These are phyloP conservation scores for Solanum aculeatissimum DNA, from an alignment of 305 asterid species.

Conservation along the genomic window DNA sequence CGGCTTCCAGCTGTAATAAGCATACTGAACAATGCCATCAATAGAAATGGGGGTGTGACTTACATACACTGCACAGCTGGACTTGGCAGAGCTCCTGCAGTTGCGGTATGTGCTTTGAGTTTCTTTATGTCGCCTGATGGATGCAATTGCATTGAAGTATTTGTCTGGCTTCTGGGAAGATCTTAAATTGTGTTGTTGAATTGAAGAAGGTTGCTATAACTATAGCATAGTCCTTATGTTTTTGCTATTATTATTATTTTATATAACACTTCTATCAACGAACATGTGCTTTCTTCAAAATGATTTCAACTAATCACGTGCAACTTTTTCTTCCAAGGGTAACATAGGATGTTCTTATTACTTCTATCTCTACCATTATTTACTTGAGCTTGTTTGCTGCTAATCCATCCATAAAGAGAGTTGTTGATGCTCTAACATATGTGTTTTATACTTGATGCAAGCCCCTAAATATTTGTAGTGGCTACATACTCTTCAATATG, in stretches of 20 bases:
- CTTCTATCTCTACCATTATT: not conserved
- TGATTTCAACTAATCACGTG: not conserved
- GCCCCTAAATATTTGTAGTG: not conserved
- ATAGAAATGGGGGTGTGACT: conserved; percentile 72
- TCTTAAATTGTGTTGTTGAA: not conserved
- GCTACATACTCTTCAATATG: not conserved
- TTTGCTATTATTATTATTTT: not conserved
- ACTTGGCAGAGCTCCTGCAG: conserved; percentile 95
- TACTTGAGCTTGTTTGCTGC: not conserved
- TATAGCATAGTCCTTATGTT: not conserved
- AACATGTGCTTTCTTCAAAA: not conserved
- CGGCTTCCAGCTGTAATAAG: conserved; percentile 87
- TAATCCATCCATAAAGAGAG: not conserved
- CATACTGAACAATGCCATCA: conserved; percentile 63
- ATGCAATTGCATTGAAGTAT: not conserved
- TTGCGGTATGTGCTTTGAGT: conserved; percentile 35
- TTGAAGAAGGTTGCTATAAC: not conserved
- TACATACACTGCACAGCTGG: conserved; percentile 99
- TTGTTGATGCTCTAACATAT: not conserved
- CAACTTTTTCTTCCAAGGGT: not conserved
- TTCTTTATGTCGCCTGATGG: not conserved
- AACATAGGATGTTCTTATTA: not conserved
- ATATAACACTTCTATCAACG: not conserved
- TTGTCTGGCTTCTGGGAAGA: not conserved
- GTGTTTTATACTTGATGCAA: not conserved